Base-by-base conservation (phyloP, 139 green algal species). In the Nannochloris sp. region DNA sequence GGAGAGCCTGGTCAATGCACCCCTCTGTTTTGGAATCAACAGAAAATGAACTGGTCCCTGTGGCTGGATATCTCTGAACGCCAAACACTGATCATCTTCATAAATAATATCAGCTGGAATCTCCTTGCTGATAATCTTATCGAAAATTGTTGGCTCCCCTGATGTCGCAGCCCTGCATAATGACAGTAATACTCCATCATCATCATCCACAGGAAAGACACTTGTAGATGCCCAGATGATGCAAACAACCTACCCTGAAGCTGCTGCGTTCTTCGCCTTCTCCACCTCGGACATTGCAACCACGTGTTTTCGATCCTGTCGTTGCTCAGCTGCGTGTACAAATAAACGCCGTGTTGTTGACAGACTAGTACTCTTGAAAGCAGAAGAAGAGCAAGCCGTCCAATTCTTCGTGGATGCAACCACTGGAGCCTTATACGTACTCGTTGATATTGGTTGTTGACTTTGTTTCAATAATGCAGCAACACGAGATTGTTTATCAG, bases 101-200 rank as follows among this genome's bases (percentile, higher is more conserved):
- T 95, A 97, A n/a, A 98, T 86, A 56, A 97, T 81, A 44, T 78
- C 83, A 14, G 88, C 80, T 8, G 83, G 85, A 25, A 95, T 92
- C 51, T 94, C 68, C 75, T 95, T 95, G 46, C 60, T 40, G 15
- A 97, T 80, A 36, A 98, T 97, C 72, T 97, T 97, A 70, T 98
- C 92, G 59, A 98, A 98, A 48, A 96, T 89, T 23, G 90, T 97
- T 4, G 86, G 84, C 5, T 64, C 73, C 6, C 66, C 68, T 3
- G 19, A 67, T 34, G 74, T 66, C 6, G 60, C 66, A 51, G 58
- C 67, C 14, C 71, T 68, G 44, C 44, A 24, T 24, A 16, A 19
- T 12, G 9, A 53, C 11, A 21, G 27, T 5, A 29, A 29, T 29
- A 29, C 27, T 29, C 27, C 4, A 40, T 40, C 8, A 11, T 37